Base-by-base conservation (phyloP, 495 filamentous ascomycete species). In the Cryomyces minteri region DNA sequence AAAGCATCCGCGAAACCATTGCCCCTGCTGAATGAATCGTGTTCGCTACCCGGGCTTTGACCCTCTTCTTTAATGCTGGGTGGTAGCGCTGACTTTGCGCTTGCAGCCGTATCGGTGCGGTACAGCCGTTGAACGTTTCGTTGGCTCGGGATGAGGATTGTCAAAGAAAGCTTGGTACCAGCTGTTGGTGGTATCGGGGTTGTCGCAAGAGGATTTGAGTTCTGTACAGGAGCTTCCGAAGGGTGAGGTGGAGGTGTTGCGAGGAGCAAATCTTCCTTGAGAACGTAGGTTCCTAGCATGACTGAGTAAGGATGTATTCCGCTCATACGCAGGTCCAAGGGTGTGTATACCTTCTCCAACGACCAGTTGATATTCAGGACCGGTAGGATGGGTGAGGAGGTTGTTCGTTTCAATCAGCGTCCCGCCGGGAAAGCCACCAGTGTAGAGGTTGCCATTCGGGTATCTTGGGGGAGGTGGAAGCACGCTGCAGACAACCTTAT, bases 241-340 rank as follows among this genome's bases (percentile, higher is more conserved):
- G 88, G 88, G 61, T 96, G 88, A 5, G 92, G 86, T 45, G 86
- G 90, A 44, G 90, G 88, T 46, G 87, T 95, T 39, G 90, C 88
- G 31, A 98, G 80, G 46, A 84, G 82, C 32, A 98, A 68, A 57
- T 92, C 82, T 60, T 96, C 88, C 60, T 79, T 77, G 14, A 96
- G 73, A 37, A 77, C 70, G 55, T 98, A 98, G 41, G 83, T 85
- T 52, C 88, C 86, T 92, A 53, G 50, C 43, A 49, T 63, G 46
- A 59, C 43, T 32, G 25, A 12, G 37, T 30, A 25, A 48, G 38
- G 33, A 34, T 30, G 14, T 37, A 37, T 37, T 48, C 33, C 50
- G 47, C 25, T 14, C 28, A 46, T 41, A 41, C 32, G 47, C 28
- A 2, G 32, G 40, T 12, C 11, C 39, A 46, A 12, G 11, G 12